phyloP scores from a whole-genome alignment of 176 grass and related monocot species.

The Oryza meyeriana region DNA sequence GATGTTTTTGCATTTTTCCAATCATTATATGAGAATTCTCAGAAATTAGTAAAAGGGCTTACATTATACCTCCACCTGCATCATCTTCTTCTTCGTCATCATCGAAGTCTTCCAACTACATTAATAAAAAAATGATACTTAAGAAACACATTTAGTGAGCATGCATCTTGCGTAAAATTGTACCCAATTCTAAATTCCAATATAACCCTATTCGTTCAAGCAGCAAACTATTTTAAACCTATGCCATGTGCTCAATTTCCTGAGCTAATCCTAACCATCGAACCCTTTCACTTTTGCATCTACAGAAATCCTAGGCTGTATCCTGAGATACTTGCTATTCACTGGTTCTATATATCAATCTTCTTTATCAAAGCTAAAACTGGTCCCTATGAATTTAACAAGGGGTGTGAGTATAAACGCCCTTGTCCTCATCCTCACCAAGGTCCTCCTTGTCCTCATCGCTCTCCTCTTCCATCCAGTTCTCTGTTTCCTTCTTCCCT shows the following conservation, averaged over 20 bases:
- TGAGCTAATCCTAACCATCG: background rate
- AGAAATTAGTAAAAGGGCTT: conserved; percentile 3
- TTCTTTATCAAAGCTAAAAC: background rate
- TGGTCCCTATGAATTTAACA: background rate
- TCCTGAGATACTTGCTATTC: background rate
- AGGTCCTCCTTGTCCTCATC: conserved; percentile 14
- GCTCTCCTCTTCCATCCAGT: conserved; percentile 45
- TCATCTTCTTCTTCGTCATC: conserved; percentile 48
- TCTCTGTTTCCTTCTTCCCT: conserved; percentile 25
- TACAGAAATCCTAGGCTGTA: background rate
- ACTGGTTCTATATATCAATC: background rate
- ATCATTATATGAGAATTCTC: background rate
- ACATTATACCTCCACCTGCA: conserved; percentile 61
- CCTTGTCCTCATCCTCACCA: conserved; percentile 32
- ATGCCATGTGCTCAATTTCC: background rate
- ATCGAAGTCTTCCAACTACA: conserved; percentile 73
- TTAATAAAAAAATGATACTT: conserved; percentile 25
- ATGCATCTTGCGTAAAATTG: background rate
- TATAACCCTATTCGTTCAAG: background rate
- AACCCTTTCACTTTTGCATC: background rate
- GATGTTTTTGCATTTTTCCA: background rate
- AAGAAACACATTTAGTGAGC: background rate
- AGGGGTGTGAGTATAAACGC: background rate
- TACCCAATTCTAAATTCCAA: background rate
- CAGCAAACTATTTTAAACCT: background rate